Evolutionary conservation across 768 basidiomycete genomes (phyloP), one percentile per base, ranked within the genome.

Genomic region (Mycena rebaudengoi): DNA sequence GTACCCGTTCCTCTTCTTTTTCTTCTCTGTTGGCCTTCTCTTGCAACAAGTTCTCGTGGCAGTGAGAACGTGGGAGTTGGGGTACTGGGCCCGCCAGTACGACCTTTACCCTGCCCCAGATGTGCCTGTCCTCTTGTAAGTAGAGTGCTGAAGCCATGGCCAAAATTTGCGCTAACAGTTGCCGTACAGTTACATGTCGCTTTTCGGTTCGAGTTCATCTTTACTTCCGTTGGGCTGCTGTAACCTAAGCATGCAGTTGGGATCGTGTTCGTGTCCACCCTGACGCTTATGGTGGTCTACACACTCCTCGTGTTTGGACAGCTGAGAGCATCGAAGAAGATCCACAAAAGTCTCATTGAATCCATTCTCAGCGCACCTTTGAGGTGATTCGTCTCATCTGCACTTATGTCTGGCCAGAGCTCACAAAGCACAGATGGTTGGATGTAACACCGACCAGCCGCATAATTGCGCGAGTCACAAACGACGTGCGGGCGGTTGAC

Each of bases 401-500:
- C 12, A 11, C 40, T 48, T 35, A 35, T n/a, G 20, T 30, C n/a
- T 20, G 18, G 13, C 12, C 18, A 44, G 14, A 50, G 26, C 45
- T 18, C 29, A 53, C 26, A 18, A 21, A 37, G 20, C 12, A 41
- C 7, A 85, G 89, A 71, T 89, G 78, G 78, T 78, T 84, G 25
- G 80, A 81, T 64, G 76, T 80, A 26, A 84, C 83, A 3, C 81
- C 83, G 8, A 73, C 76, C 4, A 78, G 80, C 26, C 84, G 90
- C 8, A 85, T 92, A 51, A 85, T 91, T 50, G 78, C 88, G n/a
- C 82, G 90, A 48, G 87, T 86, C 71, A 91, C 90, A 2, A 85
- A 88, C 55, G 90, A 91, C 70, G 88, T 91, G 25, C 78, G 85
- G 39, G 70, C 75, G 64, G 80, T 93, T 33, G 92, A 94, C n/a